Evolutionary conservation across 352 stramenopile genomes (phyloP), one percentile per base, ranked within the genome.

Genomic region (Chrysophaeum taylorii): DNA sequence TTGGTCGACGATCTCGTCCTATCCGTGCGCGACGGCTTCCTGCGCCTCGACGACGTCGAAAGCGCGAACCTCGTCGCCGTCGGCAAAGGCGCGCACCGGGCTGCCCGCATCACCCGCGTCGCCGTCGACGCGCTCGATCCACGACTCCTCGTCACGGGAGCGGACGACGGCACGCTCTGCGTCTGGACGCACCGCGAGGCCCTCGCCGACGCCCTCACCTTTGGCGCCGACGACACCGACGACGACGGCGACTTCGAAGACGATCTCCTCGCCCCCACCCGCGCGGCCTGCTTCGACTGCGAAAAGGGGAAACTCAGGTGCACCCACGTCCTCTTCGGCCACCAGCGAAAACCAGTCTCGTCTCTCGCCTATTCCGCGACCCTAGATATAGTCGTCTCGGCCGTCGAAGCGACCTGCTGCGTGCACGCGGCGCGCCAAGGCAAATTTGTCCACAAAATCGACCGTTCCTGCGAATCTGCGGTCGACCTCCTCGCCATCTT

Each of bases 381-480:
- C 15, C 60, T 92, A 33, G 86, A 91, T 80, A 70, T 89, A 45
- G 79, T 84, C 52, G 73, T 91, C 4, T 86, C 75, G 75, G 84
- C 80, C 48, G 43, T 77, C 57, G 78, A 79, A 72, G 85, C 84
- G n/a, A 81, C 68, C 35, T 81, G 92, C 69, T 88, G 85, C 66
- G 64, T 93, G 31, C 84, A 92, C 71, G 85, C 80, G 41, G 71
- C 90, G 21, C 64, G 82, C 18, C 79, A 74, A 21, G 84, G 85
- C 37, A 78, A 82, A 64, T 90, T 83, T 68, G 74, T 85, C 50
- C 77, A 81, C 21, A 85, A 80, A 16, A 77, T 88, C 43, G 74
- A 82, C 70, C 69, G 33, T 66, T 48, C 41, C 41, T 48, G 21
- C 21, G 14, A 48, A 23, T 12, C 29, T 9, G 52, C n/a, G 12